Evolutionary conservation across 1,284 basidiomycete genomes (phyloP), one percentile per base, ranked within the genome.

Genomic region (Puccinia triticina): DNA sequence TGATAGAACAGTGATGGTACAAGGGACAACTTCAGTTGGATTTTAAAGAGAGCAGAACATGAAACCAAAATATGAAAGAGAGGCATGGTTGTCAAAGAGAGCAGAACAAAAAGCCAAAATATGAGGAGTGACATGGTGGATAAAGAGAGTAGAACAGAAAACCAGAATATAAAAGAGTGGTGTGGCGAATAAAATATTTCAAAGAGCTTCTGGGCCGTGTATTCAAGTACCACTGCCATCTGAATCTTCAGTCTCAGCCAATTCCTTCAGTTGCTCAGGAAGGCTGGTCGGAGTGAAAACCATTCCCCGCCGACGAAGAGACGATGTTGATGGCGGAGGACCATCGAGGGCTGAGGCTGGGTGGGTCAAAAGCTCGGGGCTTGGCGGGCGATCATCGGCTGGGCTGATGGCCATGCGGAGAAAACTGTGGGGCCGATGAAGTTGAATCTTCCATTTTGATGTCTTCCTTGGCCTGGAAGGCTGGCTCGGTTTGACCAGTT

Each of bases 371-470:
- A 43, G 21, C 26, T 37, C 21, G 64, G 34, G 64, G n/a, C 64
- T 66, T 21, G 1, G 26, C 21, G 37, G 37, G 64, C n/a, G n/a
- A 23, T 66, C 64, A 40, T 37, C 43, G 21, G 48, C 37, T 3
- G 50, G 50, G n/a, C 50, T 73, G 71, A 55, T 10, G 5, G 29
- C 71, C 32, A 46, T 34, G 3, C 21, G 29, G 7, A 46, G 23
- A 48, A 73, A 73, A 55, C 40, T 55, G 7, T 40, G 71, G 26
- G 34, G 29, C 18, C 48, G 71, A 53, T 48, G 48, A 14, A 73
- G 53, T 48, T 48, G 40, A 37, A 69, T 46, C 23, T 46, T 69
- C 66, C 66, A 69, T 48, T 48, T 69, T 40, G 43, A 37, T 21
- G 3, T 69, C 66, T 7, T 69, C n/a, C n/a, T 48, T 29, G 66